A percentile compares a stretch with the other conserved stretches of the same genome.
Evolutionary conservation across 495 filamentous ascomycete genomes (phyloP).

Genomic region (Tuber brumale): DNA sequence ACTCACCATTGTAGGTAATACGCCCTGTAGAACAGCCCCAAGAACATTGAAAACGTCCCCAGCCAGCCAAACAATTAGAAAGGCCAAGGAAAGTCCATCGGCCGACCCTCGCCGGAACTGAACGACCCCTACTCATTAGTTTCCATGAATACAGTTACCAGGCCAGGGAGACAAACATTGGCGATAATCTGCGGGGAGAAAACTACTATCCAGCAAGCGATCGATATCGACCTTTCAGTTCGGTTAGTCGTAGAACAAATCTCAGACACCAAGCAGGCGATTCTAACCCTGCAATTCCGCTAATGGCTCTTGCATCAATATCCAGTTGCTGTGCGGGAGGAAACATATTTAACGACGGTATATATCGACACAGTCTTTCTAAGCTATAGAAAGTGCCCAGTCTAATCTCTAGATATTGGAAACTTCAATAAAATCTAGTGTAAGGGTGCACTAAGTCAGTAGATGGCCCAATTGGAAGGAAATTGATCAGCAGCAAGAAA

Average conservation of each 20-base stretch:
- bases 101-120: conserved; percentile 73
- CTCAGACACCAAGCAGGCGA: neutral
- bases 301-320: conserved; percentile 29
- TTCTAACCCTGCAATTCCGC: conserved; percentile 36
- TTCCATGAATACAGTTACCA: neutral
- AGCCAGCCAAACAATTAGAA: conserved; percentile 81
- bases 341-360: conserved; percentile 8
- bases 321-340: conserved; percentile 21
- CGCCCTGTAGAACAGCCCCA: conserved; percentile 84
- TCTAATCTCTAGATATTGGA: neutral
- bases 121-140: neutral
- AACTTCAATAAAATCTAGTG: neutral
- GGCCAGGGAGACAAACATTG: conserved; percentile 47
- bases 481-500: neutral
- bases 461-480: neutral
- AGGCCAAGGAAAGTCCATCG: conserved; percentile 81
- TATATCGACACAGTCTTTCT: neutral
- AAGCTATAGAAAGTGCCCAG: neutral
- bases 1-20: conserved; percentile 79
- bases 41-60: conserved; percentile 97
- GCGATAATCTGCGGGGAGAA: conserved; percentile 96
- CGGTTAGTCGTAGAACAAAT: conserved; percentile 19
- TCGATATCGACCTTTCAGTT: conserved; percentile 69
- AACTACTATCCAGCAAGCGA: conserved; percentile 96
- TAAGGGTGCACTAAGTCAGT: neutral